Conservation (phyloP, 1,284 basidiomycete genomes). For the Rhodotorula sp. region DNA sequence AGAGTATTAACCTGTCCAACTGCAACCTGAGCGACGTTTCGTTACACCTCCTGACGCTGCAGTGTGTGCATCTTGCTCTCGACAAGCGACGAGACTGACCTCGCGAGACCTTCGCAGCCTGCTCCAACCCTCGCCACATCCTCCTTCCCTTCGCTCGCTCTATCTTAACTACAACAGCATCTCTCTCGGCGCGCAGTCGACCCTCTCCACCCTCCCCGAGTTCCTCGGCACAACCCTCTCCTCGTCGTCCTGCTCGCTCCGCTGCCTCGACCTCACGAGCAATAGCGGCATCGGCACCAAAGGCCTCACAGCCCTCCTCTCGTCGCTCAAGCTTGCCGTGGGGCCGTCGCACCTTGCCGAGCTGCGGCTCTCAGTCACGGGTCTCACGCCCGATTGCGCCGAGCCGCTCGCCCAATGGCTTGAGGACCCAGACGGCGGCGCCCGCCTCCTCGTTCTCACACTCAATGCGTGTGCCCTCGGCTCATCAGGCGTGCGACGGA, state of each 20-base stretch:
- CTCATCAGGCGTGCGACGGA: constrained; percentile 14
- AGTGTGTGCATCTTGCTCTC: constrained; percentile 9
- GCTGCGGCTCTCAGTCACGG: constrained; percentile 31
- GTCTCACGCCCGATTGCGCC: constrained; percentile 26
- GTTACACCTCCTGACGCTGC: constrained; percentile 35
- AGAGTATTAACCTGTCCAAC: constrained; percentile 35
- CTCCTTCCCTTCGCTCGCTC: constrained; percentile 27
- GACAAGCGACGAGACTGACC: background rate
- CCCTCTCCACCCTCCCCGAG: constrained; percentile 21
- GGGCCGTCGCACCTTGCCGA: constrained; percentile 28
- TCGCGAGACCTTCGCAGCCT: constrained; percentile 1
- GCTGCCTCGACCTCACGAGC: constrained; percentile 33
- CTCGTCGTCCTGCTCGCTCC: constrained; percentile 26
- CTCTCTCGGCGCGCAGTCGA: constrained; percentile 12
- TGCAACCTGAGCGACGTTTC: constrained; percentile 33
- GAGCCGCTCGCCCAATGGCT: constrained; percentile 35
- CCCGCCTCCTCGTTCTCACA: constrained; percentile 25
- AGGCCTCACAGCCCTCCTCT: constrained; percentile 21
- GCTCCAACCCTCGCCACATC: constrained; percentile 34
- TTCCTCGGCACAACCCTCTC: constrained; percentile 37
- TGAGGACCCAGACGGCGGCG: constrained; percentile 28
- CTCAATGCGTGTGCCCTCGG: constrained; percentile 31
- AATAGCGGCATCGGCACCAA: constrained; percentile 19
- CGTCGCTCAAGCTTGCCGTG: constrained; percentile 13
- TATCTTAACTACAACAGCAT: constrained; percentile 36